A percentile compares a stretch with the other conserved stretches of the same genome.
Evolutionary conservation across 2,329 filamentous ascomycete genomes (phyloP).

Genomic region (Raffaelea ambrosiae): DNA sequence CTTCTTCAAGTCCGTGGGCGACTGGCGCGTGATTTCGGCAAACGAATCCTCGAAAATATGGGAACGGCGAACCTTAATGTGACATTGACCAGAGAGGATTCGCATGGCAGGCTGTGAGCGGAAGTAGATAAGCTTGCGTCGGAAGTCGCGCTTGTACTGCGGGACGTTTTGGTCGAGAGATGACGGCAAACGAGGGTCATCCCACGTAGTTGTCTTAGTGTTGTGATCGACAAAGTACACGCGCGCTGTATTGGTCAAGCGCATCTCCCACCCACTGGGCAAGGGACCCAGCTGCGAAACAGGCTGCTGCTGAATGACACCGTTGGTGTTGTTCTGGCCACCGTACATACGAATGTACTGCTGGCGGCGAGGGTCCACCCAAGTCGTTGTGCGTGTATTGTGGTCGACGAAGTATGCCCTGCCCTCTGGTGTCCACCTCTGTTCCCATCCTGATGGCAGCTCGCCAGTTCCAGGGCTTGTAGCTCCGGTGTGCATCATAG

Average conservation of each 20-base stretch:
- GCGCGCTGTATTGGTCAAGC: slow-evolving; percentile 91
- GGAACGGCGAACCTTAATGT: slow-evolving; percentile 92
- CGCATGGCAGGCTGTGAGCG: slow-evolving; percentile 92
- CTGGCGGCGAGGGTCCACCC: slow-evolving; percentile 94
- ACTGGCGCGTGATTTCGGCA: slow-evolving; percentile 95
- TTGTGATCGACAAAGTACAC: slow-evolving; percentile 99
- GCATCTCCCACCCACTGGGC: slow-evolving; percentile 99
- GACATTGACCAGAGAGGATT: slow-evolving; percentile 91
- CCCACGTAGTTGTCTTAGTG: slow-evolving; percentile 99
- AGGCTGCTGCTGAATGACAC: slow-evolving; percentile 90
- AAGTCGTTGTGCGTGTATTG: slow-evolving; percentile 95
- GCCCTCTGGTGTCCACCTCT: slow-evolving; percentile 89
- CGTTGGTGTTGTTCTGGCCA: slow-evolving; percentile 76
- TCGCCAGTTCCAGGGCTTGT: slow-evolving; percentile 93
- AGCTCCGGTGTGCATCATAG: slow-evolving; percentile 90
- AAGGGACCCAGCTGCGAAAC: slow-evolving; percentile 93
- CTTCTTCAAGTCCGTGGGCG: slow-evolving; percentile 93
- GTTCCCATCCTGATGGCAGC: slow-evolving; percentile 92
- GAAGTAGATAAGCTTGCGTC: slow-evolving; percentile 98
- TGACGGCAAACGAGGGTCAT: slow-evolving; percentile 89
- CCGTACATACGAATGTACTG: slow-evolving; percentile 98
- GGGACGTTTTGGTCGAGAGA: slow-evolving; percentile 97
- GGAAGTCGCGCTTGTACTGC: slow-evolving; percentile 98
- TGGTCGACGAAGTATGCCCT: slow-evolving; percentile 97
- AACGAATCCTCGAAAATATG: slow-evolving; percentile 99